These are phyloP conservation scores for Trichophyton mentagrophytes DNA, from an alignment of 2,329 filamentous ascomycete genomes.

Conservation along the genomic window DNA sequence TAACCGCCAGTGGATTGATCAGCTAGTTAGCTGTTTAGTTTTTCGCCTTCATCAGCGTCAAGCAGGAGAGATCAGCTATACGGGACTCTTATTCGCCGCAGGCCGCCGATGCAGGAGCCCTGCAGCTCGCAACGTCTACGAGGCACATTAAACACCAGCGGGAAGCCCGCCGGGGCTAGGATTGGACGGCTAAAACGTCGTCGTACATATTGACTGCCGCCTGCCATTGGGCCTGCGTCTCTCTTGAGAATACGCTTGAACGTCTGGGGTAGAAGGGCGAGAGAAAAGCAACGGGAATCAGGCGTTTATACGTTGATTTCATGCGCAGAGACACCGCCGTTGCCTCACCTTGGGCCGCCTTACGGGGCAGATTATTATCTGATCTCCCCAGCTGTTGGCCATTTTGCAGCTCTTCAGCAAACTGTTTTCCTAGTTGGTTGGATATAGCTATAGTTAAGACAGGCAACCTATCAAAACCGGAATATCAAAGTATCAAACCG, in stretches of 20 bases:
- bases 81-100: neutral
- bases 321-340: conserved; percentile 13
- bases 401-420: neutral
- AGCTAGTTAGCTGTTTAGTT: too few relatives aligned
- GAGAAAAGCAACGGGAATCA: conserved; percentile 15
- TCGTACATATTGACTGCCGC: neutral
- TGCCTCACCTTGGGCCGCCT: conserved; percentile 31
- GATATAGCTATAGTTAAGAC: too few relatives aligned
- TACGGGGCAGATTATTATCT: neutral
- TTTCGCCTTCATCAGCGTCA: too few relatives aligned
- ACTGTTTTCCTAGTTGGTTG: too few relatives aligned
- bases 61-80: neutral
- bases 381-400: neutral
- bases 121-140: neutral
- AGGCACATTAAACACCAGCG: neutral
- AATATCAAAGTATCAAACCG: too few relatives aligned
- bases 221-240: neutral
- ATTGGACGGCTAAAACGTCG: neutral
- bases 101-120: neutral
- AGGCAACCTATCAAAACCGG: too few relatives aligned
- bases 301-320: conserved; percentile 6
- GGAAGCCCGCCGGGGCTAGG: neutral
- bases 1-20: neutral
- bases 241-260: neutral
- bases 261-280: conserved; percentile 1